Evolutionary conservation across 2,329 filamentous ascomycete genomes (phyloP), one percentile per base, ranked within the genome.

Genomic region (Biscogniauxia mediterranea): DNA sequence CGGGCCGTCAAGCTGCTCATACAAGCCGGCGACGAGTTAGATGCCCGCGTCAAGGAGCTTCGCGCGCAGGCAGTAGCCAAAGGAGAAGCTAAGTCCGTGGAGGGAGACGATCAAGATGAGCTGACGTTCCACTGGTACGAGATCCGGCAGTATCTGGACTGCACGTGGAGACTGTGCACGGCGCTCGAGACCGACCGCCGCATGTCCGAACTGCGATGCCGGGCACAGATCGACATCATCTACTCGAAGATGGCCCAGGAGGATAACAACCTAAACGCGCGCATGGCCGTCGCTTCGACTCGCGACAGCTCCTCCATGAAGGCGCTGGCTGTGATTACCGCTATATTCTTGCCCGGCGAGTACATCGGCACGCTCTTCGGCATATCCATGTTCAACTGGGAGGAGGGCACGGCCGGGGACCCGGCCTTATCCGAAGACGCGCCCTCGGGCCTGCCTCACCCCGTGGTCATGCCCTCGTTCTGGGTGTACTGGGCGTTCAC

Each of bases 211-310:
- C 73, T 79, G 19, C 70, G 79, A 9, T 81, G 79, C 62, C 77
- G 78, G 25, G 79, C 79, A 1, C 77, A 80, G 63, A 79, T 80
- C 54, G 78, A 81, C 38, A 80, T 81, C 64, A 80, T 81, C 61
- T 81, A 80, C 71, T 79, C 76, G 64, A 80, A 80, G 65, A 80
- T 81, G 76, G 79, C 79, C 3, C 79, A 81, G 63, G 79, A 81
- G 61, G 79, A 81, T 66, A 81, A 81, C 64, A 78, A 79, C 26
- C 73, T 81, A 62, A 84, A 83, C 23, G 83, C 77, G 20, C 80
- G 81, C 69, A 81, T 77, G 0, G 91, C 90, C 0, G 92, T 96
- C 5, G 91, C 90, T 72, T 95, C 96, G 56, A 90, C 92, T 54
- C 86, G 81, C 17, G 79, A 81, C 68, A 79, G 75, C 20, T 80